Percentiles rank a stretch among this genome's conserved stretches.
These are phyloP conservation scores for Heteromeles arbutifolia DNA, from an alignment of 306 rosid species.

Conservation along the genomic window DNA sequence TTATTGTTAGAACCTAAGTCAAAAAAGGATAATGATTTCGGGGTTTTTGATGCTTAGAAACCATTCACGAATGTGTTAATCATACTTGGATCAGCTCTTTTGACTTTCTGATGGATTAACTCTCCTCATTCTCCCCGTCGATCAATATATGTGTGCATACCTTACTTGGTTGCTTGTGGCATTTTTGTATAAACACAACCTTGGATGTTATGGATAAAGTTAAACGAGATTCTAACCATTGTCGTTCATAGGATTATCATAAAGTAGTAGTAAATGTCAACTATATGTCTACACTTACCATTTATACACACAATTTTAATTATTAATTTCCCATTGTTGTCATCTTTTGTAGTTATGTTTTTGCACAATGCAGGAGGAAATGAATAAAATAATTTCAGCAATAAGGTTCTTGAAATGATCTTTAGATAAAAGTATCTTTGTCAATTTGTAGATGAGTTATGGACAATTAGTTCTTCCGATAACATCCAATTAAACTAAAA, in stretches of 20 bases:
- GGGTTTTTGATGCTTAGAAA: no score
- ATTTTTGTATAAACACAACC: no score
- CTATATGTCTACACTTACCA: no score
- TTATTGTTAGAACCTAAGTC: no score
- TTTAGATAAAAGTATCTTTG: not conserved
- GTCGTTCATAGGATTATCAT: not conserved
- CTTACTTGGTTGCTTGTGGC: no score
- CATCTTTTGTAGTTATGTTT: no score
- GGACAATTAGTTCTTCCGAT: not conserved
- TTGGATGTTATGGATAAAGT: no score
- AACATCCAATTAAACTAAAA: not conserved
- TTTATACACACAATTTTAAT: no score
- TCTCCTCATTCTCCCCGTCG: not conserved
- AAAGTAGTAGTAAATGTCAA: not conserved
- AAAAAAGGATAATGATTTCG: no score
- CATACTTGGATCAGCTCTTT: not conserved
- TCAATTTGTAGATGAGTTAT: not conserved
- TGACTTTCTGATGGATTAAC: not conserved
- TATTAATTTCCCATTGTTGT: no score
- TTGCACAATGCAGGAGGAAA: not conserved
- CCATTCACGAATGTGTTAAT: no score
- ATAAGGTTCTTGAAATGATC: not conserved
- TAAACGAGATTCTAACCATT: not conserved
- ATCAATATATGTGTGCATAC: no score
- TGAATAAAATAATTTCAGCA: not conserved